These are phyloP conservation scores for Rostrohypoxylon terebratum DNA, from an alignment of 495 filamentous ascomycete genomes.

Conservation along the genomic window DNA sequence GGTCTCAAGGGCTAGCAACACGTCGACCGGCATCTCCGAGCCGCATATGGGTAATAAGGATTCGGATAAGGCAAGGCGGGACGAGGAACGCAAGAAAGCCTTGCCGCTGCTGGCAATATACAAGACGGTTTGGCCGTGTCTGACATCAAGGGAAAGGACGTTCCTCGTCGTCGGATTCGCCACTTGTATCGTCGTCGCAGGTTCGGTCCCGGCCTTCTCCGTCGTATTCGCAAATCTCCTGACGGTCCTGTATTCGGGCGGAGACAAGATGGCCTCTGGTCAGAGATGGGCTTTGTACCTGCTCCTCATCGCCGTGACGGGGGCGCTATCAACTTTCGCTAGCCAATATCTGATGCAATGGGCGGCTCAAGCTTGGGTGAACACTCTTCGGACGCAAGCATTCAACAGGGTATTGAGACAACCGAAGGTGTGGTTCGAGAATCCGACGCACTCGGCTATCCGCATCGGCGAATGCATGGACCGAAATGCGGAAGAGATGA, in stretches of 20 bases:
- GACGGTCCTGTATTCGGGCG: slow-evolving; percentile 69
- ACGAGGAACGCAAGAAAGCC: slow-evolving; percentile 33
- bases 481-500: slow-evolving; percentile 87
- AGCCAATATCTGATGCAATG: slow-evolving; percentile 78
- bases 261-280: slow-evolving; percentile 58
- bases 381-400: slow-evolving; percentile 74
- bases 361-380: slow-evolving; percentile 82
- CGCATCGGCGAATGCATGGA: slow-evolving; percentile 78
- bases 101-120: slow-evolving; percentile 71
- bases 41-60: neutral
- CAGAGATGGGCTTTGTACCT: slow-evolving; percentile 76
- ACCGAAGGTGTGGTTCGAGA: slow-evolving; percentile 86
- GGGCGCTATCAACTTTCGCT: slow-evolving; percentile 71
- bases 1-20: neutral
- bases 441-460: slow-evolving; percentile 70
- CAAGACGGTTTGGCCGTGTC: slow-evolving; percentile 75
- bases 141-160: slow-evolving; percentile 63
- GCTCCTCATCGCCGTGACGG: slow-evolving; percentile 73
- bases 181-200: slow-evolving; percentile 72
- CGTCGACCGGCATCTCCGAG: neutral
- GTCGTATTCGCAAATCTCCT: slow-evolving; percentile 81
- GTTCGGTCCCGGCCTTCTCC: slow-evolving; percentile 80
- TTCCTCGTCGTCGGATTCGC: slow-evolving; percentile 71
- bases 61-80: slow-evolving; percentile 18
- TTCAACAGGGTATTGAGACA: slow-evolving; percentile 80